phyloP scores from a whole-genome alignment of 2,329 filamentous ascomycete species.

The Shiraia bambusicola region DNA sequence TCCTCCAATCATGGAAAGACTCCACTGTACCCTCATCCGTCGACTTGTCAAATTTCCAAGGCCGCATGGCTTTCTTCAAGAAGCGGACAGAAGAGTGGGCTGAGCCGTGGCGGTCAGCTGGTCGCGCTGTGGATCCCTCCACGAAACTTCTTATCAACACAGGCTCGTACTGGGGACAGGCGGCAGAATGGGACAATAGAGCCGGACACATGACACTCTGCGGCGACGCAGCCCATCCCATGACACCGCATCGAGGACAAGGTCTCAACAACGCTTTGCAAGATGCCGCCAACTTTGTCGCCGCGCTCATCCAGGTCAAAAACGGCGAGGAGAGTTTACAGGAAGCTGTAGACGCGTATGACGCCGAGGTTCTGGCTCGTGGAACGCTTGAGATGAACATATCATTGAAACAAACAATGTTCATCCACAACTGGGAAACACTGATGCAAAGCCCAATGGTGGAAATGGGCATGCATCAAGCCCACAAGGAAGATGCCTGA shows the following conservation, averaged over 20 bases:
- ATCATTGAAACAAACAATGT: conserved; percentile 48
- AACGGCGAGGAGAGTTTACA: conserved; percentile 7
- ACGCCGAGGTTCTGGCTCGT: conserved; percentile 45
- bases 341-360: conserved; percentile 27
- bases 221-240: conserved; percentile 44
- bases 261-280: conserved; percentile 40
- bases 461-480: conserved; percentile 20
- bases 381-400: conserved; percentile 49
- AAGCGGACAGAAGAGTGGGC: conserved; percentile 24
- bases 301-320: conserved; percentile 14
- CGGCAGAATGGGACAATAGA: conserved; percentile 34
- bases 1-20: conserved; percentile 27
- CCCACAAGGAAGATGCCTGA: background rate
- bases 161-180: conserved; percentile 35
- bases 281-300: conserved; percentile 29
- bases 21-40: conserved; percentile 12
- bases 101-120: conserved; percentile 33
- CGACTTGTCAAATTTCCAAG: conserved; percentile 16
- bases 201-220: conserved; percentile 37
- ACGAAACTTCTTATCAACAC: conserved; percentile 29
- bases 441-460: conserved; percentile 31
- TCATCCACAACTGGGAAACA: conserved; percentile 48
- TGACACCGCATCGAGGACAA: conserved; percentile 43
- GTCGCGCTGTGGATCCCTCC: conserved; percentile 23
- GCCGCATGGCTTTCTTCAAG: conserved; percentile 25